These are phyloP conservation scores for Phytophthora kernoviae DNA, from an alignment of 352 stramenopile genomes.

Conservation along the genomic window DNA sequence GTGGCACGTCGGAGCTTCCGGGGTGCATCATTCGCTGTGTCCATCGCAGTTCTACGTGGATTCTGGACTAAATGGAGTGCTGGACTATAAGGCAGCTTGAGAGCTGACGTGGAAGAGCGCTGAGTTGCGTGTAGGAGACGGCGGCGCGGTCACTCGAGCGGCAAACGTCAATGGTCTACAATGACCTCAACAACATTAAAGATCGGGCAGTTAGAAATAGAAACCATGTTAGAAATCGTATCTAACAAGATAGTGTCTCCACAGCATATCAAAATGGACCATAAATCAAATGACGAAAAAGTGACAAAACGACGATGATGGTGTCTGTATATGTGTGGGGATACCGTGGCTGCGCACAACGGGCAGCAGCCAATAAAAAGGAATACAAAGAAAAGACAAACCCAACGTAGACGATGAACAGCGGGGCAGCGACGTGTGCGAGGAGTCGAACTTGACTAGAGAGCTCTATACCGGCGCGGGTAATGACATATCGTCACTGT, in stretches of 20 bases:
- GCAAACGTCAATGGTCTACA: slow-evolving; percentile 24
- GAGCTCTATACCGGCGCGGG: slow-evolving; percentile 31
- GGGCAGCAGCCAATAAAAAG: slow-evolving; percentile 39
- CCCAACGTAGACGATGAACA: slow-evolving; percentile 24
- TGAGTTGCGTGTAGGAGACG: background rate
- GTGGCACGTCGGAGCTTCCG: slow-evolving; percentile 50
- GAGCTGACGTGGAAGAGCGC: background rate
- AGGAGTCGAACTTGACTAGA: slow-evolving; percentile 7
- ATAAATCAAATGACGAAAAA: slow-evolving; percentile 13
- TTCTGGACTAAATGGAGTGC: background rate
- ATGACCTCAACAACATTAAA: background rate
- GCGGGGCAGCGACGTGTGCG: slow-evolving; percentile 13
- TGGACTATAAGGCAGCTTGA: slow-evolving; percentile 4
- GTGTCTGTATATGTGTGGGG: slow-evolving; percentile 25
- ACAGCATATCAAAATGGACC: too few relatives aligned
- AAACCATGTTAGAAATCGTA: background rate
- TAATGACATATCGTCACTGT: slow-evolving; percentile 21
- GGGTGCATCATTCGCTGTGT: slow-evolving; percentile 23
- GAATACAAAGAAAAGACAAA: slow-evolving; percentile 45
- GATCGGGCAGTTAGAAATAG: background rate
- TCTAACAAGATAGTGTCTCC: background rate
- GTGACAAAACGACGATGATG: slow-evolving; percentile 23
- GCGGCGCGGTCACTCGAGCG: background rate
- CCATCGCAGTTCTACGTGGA: slow-evolving; percentile 20
- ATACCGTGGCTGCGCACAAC: slow-evolving; percentile 26